Evolutionary conservation across 129 eudicot species (phyloP).

Genomic region (Flaveria sonorensis): DNA sequence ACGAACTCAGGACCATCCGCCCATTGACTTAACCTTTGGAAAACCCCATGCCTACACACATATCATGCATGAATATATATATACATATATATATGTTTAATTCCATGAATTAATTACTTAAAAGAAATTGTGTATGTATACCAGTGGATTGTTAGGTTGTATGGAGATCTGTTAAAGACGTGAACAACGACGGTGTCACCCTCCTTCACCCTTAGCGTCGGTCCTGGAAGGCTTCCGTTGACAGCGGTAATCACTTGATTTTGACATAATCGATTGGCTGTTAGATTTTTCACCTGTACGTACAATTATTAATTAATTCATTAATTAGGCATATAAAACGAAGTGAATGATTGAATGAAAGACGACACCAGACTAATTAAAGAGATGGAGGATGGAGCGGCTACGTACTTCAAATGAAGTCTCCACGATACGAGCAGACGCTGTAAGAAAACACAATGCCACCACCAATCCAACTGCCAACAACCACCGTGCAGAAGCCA

Average conservation of each 20-base stretch:
- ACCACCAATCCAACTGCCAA: conserved; percentile 11
- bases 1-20: conserved; percentile 66
- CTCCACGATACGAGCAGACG: conserved; percentile 29
- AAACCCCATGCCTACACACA: conserved; percentile 62
- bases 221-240: conserved; percentile 73
- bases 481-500: neutral
- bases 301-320: neutral
- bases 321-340: too few relatives aligned
- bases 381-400: too few relatives aligned
- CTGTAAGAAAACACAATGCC: neutral
- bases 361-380: too few relatives aligned
- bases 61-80: too few relatives aligned
- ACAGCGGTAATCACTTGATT: conserved; percentile 60
- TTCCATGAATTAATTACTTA: neutral
- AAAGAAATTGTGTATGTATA: neutral
- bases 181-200: conserved; percentile 73
- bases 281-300: conserved; percentile 53
- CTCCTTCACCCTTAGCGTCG: conserved; percentile 54
- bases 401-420: conserved; percentile 17
- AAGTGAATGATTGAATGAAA: too few relatives aligned
- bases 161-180: conserved; percentile 65
- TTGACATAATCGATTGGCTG: conserved; percentile 50
- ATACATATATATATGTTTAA: neutral
- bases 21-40: conserved; percentile 63
- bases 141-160: conserved; percentile 79